Conservation (phyloP, 2,329 filamentous ascomycete genomes). For the Microcera coccophila region DNA sequence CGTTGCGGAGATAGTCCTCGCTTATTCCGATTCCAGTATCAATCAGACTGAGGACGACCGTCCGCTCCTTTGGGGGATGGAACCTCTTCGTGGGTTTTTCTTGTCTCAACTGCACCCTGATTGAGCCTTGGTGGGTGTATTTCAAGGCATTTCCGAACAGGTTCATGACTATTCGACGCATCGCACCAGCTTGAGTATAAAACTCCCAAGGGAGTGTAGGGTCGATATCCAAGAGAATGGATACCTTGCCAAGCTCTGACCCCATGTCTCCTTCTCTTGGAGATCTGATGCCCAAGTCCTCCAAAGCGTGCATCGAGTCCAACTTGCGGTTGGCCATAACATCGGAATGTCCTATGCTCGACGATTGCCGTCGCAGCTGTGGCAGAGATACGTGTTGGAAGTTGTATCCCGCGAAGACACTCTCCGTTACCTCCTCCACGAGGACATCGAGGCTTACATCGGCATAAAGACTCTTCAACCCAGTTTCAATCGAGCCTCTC, state of each 20-base stretch:
- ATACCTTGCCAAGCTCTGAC: conserved; percentile 21
- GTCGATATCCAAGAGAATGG: conserved; percentile 37
- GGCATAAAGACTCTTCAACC: conserved; percentile 17
- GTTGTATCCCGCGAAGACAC: conserved; percentile 44
- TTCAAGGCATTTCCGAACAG: conserved; percentile 61
- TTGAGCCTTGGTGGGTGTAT: conserved; percentile 44
- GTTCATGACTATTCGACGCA: conserved; percentile 58
- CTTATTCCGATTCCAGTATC: conserved; percentile 66
- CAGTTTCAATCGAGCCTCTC: conserved; percentile 40
- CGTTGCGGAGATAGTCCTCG: conserved; percentile 56
- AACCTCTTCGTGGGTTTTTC: conserved; percentile 1
- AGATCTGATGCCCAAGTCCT: neutral
- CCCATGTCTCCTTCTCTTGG: neutral
- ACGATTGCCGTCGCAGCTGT: conserved; percentile 22
- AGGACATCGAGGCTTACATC: conserved; percentile 37
- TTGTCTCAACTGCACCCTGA: conserved; percentile 29
- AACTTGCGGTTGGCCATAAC: conserved; percentile 9
- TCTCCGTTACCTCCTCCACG: conserved; percentile 46
- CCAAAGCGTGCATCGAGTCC: neutral
- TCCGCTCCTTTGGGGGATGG: conserved; percentile 5
- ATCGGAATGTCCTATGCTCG: conserved; percentile 4
- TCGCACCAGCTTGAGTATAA: conserved; percentile 49
- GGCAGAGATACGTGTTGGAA: conserved; percentile 30
- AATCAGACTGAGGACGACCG: conserved; percentile 44
- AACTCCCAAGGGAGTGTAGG: conserved; percentile 48